Evolutionary conservation across 2,329 filamentous ascomycete species (phyloP), one percentile per base, ranked within the genome.

Genomic region (Aspergillus calidoustus): DNA sequence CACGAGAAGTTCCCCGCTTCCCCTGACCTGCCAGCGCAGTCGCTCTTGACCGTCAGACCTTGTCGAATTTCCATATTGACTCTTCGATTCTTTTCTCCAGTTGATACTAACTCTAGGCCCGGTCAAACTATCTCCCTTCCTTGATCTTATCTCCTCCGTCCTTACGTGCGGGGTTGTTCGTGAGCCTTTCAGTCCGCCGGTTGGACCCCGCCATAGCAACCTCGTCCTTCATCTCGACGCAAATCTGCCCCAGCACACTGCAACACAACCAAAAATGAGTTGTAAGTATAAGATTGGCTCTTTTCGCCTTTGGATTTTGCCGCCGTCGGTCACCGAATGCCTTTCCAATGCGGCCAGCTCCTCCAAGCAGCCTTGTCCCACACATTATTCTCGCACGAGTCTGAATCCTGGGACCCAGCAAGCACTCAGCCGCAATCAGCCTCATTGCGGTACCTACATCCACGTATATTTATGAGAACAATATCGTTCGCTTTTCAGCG

Each of bases 121-220:
- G 11, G 34, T 4, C 34, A 41, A 5, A 41, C 34, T 41, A 8
- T 41, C 43, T 61, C 30, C 43, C 22, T 46, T 48, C 22, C 38
- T 19, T 30, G 17, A 48, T 52, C 41, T 60, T 61, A 64, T 61
- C 62, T 58, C 59, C 60, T 30, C 59, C 53, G 51, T 57, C 54
- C 63, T 66, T 57, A 65, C 68, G 67, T 70, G 68, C 68, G 68
- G 68, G 68, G 68, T 67, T 63, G 64, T 54, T 60, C 41, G 52
- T 67, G 63, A 59, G 59, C 60, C 61, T 50, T 50, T 58, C 25
- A 28, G 48, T 57, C 55, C 59, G 57, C 55, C 53, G 57, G 52
- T 54, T 55, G 60, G 48, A 69, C 62, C 62, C 61, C 64, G 65
- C 66, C 65, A 62, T 67, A 64, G 65, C 54, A 50, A 52, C 30